Evolutionary conservation across 305 asterid genomes (phyloP).

Genomic region (Fraxinus dipetala): DNA sequence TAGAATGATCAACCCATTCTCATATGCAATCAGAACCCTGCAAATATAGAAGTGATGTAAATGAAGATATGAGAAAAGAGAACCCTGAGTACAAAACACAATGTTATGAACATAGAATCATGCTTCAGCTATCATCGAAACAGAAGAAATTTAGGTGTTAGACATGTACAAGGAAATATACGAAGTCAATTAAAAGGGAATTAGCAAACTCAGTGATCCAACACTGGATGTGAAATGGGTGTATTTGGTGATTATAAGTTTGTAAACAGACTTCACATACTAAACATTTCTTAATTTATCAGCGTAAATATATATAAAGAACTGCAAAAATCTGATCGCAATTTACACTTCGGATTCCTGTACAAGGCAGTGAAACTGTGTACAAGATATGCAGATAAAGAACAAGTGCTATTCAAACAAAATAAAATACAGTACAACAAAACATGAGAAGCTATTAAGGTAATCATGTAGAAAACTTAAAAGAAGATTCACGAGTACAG

Average conservation of each 20-base stretch:
- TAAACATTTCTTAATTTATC: not conserved
- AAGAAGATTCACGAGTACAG: not conserved
- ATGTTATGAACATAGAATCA: conserved; percentile 3
- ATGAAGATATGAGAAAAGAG: not conserved
- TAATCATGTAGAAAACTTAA: not conserved
- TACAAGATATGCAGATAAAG: not conserved
- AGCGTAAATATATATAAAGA: not conserved
- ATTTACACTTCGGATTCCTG: not conserved
- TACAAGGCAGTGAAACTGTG: not conserved
- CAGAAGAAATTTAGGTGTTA: not conserved
- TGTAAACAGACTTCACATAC: not conserved
- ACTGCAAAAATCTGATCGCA: not conserved
- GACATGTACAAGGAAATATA: not conserved
- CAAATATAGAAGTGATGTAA: conserved; percentile 21
- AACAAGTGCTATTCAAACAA: not conserved
- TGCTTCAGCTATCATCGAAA: not conserved
- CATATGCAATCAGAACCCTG: conserved; percentile 92
- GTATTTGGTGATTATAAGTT: not conserved
- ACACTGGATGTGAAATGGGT: not conserved
- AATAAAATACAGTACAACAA: not conserved
- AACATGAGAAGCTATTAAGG: not conserved
- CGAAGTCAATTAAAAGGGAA: not conserved
- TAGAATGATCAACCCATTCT: conserved; percentile 76
- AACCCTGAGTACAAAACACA: not conserved
- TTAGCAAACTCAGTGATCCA: not conserved